Evolutionary conservation across 2,329 filamentous ascomycete genomes (phyloP), one percentile per base, ranked within the genome.

Genomic region (Harringtonia lauricola): DNA sequence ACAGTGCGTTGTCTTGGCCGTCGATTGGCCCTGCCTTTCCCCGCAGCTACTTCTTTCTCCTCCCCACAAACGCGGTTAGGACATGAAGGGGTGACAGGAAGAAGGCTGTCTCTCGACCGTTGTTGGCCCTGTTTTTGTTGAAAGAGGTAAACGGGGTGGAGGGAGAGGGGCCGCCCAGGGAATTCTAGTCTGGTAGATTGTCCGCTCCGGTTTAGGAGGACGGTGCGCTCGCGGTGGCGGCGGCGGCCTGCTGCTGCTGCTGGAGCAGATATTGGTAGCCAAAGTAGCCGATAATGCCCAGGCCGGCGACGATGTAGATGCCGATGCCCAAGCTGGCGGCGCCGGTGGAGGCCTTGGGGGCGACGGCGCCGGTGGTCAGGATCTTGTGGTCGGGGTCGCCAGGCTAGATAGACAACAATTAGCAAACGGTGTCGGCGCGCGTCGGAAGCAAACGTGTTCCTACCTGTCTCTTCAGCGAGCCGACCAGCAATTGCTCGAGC

Each of bases 261-360:
- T 72, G 67, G 70, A 90, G 80, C 55, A 94, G 64, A 71, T 92
- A 94, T 66, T 89, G 82, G 74, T 90, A 95, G 56, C 75, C 85
- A 55, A 75, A 76, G 68, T 86, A 96, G 51, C 86, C 87, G 49
- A 79, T 63, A 53, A 82, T 89, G 55, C 87, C 87, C 52, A 90
- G 60, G 54, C 94, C 70, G 56, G 95, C 64, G 54, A 94, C 55
- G 47, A 80, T 84, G 68, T 95, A 95, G 55, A 94, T 71, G 48
- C 81, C 85, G 52, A 94, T 69, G 57, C 88, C 86, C 47, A 88
- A 55, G 53, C 81, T 75, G 42, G 74, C 64, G 40, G 67, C 59
- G 52, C 67, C 59, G 51, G 64, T 66, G 55, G 67, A 64, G 50
- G 70, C 64, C 51, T 68, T 65, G 53, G 68, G 64, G 44, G 73